phyloP scores from a whole-genome alignment of 768 basidiomycete species.

The Rhodotorula paludigena region DNA sequence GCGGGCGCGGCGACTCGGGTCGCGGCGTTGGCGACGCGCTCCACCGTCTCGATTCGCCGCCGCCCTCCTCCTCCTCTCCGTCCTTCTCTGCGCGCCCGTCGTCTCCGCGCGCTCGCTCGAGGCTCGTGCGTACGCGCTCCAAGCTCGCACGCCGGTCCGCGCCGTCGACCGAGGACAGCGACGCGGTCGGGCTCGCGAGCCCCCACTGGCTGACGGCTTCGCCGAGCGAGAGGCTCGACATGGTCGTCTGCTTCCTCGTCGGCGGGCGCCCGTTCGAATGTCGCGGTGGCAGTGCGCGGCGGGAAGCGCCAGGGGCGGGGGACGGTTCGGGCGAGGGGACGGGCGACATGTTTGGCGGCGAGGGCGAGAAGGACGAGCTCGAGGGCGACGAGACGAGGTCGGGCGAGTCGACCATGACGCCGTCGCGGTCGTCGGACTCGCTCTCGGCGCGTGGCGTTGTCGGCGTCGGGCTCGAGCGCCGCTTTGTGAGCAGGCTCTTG shows the following conservation, averaged over 20 bases:
- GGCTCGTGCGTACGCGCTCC: background rate
- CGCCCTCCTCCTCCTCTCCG: background rate
- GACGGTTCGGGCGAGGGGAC: background rate
- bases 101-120: background rate
- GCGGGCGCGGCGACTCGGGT: too few species aligned
- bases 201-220: background rate
- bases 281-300: background rate
- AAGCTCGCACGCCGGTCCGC: background rate
- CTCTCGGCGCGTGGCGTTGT: background rate
- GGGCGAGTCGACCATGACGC: slow-evolving; percentile 12
- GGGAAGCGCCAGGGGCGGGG: background rate
- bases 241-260: slow-evolving; percentile 22
- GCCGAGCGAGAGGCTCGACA: slow-evolving; percentile 4
- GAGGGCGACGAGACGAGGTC: slow-evolving; percentile 13
- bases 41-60: background rate
- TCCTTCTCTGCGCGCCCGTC: background rate
- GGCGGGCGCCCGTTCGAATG: background rate
- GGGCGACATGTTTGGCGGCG: background rate
- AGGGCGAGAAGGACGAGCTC: background rate
- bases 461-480: background rate
- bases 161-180: too few species aligned
- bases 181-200: background rate
- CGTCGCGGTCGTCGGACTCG: background rate
- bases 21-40: too few species aligned
- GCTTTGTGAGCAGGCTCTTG: slow-evolving; percentile 17